Evolutionary conservation across 305 asterid species (phyloP).

Genomic region (Fraxinus floribunda): DNA sequence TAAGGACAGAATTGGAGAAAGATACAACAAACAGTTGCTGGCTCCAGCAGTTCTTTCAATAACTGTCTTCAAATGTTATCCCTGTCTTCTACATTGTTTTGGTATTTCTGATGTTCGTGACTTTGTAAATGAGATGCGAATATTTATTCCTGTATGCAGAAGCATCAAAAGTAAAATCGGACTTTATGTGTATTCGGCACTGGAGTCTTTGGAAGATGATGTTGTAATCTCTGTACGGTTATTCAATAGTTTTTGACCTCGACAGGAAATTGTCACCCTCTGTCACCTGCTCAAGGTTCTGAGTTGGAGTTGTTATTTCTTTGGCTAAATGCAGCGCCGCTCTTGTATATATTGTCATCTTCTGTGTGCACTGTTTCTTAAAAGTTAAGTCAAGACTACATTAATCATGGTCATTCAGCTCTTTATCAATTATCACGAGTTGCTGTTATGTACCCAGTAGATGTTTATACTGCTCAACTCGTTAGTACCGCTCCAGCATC

Average conservation of each 20-base stretch:
- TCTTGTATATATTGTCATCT: background rate
- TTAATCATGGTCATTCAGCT: background rate
- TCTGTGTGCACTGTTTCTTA: background rate
- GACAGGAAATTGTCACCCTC: background rate
- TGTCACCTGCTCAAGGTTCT: background rate
- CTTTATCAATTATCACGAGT: background rate
- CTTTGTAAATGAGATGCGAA: background rate
- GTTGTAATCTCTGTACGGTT: background rate
- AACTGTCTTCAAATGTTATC: slow-evolving; percentile 1
- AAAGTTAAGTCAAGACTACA: background rate
- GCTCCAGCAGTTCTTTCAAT: slow-evolving; percentile 78
- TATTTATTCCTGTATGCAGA: background rate
- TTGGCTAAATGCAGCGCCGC: background rate
- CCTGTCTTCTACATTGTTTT: background rate
- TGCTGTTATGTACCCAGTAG: background rate
- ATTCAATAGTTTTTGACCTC: background rate
- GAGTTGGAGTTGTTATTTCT: background rate
- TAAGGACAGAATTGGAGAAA: slow-evolving; percentile 64
- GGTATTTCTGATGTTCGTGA: background rate
- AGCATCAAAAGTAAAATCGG: background rate
- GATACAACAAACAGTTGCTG: slow-evolving; percentile 58
- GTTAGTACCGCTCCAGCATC: background rate
- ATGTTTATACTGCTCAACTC: background rate
- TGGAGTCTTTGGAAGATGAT: background rate
- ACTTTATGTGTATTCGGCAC: background rate